Evolutionary conservation across 78 protist genomes (phyloP).

Genomic region (Creolimax fragrantissima): DNA sequence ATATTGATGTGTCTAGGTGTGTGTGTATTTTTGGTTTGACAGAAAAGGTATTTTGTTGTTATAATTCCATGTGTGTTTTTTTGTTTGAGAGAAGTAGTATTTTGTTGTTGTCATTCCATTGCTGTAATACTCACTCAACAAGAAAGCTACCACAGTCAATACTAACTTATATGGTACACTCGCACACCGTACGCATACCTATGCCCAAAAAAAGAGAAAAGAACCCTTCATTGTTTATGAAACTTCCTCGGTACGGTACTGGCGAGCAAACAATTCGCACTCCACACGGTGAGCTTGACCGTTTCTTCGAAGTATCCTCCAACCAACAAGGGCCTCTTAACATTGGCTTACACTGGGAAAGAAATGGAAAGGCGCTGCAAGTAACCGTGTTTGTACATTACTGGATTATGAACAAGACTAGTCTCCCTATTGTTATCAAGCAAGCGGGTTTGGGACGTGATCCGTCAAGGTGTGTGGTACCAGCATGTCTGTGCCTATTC

Average conservation of each 20-base stretch:
- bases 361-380: neutral
- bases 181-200: too few relatives aligned
- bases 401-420: neutral
- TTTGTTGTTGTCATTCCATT: too few relatives aligned
- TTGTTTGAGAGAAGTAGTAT: too few relatives aligned
- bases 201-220: neutral
- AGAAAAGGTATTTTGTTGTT: too few relatives aligned
- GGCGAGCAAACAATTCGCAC: neutral
- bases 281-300: neutral
- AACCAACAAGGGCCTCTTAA: neutral
- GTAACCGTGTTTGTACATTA: neutral
- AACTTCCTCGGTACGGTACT: slow-evolving; percentile 1
- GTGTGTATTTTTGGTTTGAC: too few relatives aligned
- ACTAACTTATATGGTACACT: too few relatives aligned
- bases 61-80: too few relatives aligned
- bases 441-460: neutral
- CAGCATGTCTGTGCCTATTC: too few relatives aligned
- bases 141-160: too few relatives aligned
- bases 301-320: neutral
- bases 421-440: neutral
- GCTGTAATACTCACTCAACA: too few relatives aligned
- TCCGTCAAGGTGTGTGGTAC: neutral
- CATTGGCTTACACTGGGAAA: neutral
- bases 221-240: neutral
- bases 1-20: neutral